These are phyloP conservation scores for Wickerhamomyces hampshirensis DNA, from an alignment of 805 yeast genomes.

Conservation along the genomic window DNA sequence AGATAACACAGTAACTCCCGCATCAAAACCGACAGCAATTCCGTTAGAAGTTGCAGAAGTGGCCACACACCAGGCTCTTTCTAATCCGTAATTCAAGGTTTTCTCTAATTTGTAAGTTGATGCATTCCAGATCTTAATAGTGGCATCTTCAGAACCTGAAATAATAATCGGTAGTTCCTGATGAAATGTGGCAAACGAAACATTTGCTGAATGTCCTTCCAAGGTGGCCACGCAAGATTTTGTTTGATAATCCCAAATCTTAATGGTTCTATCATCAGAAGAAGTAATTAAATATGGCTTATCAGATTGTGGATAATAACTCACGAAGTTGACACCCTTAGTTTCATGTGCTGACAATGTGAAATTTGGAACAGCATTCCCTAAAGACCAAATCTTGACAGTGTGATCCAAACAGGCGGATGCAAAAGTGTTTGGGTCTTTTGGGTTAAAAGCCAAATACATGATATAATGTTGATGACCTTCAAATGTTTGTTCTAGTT, in stretches of 20 bases:
- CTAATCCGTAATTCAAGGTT: constrained; percentile 84
- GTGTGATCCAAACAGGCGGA: constrained; percentile 95
- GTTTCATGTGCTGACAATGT: constrained; percentile 87
- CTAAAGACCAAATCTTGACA: constrained; percentile 94
- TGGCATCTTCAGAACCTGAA: constrained; percentile 96
- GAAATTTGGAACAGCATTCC: constrained; percentile 83
- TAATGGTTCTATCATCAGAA: constrained; percentile 85
- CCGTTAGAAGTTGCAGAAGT: constrained; percentile 66
- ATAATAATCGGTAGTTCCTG: constrained; percentile 94
- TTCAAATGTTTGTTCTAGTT: constrained; percentile 81
- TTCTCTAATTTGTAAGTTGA: constrained; percentile 91
- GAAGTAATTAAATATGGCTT: constrained; percentile 93
- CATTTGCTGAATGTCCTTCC: constrained; percentile 92
- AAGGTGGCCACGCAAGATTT: constrained; percentile 91
- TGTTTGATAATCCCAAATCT: constrained; percentile 96
- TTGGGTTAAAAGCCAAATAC: constrained; percentile 94
- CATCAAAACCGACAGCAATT: constrained; percentile 90
- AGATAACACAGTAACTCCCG: constrained; percentile 84
- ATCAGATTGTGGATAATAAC: constrained; percentile 95
- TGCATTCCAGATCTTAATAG: constrained; percentile 92
- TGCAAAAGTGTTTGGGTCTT: constrained; percentile 96
- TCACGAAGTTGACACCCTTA: constrained; percentile 93
- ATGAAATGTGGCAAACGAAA: constrained; percentile 95
- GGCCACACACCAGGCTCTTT: constrained; percentile 95
- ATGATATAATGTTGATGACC: constrained; percentile 96